These are phyloP conservation scores for Macrolepiota albuminosa DNA, from an alignment of 768 basidiomycete genomes.

Conservation along the genomic window DNA sequence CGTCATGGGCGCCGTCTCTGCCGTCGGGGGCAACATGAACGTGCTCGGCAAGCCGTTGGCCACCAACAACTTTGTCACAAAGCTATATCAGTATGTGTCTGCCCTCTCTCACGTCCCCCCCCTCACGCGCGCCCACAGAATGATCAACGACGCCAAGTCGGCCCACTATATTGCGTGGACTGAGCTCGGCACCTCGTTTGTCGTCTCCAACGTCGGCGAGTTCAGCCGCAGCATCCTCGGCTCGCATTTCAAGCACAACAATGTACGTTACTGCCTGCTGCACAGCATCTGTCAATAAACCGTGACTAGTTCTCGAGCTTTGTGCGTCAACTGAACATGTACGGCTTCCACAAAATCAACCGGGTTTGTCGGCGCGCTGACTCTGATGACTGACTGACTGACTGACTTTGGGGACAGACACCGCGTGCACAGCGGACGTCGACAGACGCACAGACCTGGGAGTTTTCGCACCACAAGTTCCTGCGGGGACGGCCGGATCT, in stretches of 20 bases:
- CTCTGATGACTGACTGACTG: neutral
- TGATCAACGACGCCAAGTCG: conserved; percentile 83
- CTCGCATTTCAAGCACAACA: conserved; percentile 88
- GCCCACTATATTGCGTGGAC: conserved; percentile 82
- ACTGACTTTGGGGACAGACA: conserved; percentile 37
- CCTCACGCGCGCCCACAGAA: conserved; percentile 40
- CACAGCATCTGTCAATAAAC: too few species aligned
- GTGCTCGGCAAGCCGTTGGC: conserved; percentile 63
- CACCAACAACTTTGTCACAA: conserved; percentile 83
- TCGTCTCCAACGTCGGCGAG: conserved; percentile 82
- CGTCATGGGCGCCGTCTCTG: conserved; percentile 22
- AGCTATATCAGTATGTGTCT: conserved; percentile 68
- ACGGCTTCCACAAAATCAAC: conserved; percentile 93
- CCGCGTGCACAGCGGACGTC: conserved; percentile 81
- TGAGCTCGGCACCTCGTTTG: conserved; percentile 76
- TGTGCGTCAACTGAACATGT: conserved; percentile 95
- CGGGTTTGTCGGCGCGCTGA: conserved; percentile 42
- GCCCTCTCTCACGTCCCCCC: too few species aligned
- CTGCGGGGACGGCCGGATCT: conserved; percentile 76
- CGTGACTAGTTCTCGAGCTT: conserved; percentile 79
- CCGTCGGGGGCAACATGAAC: conserved; percentile 43
- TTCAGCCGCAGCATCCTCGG: conserved; percentile 83
- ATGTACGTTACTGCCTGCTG: conserved; percentile 41
- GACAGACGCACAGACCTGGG: conserved; percentile 80
- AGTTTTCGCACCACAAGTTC: conserved; percentile 87